phyloP scores from a whole-genome alignment of 257 asterid genomes.

The Apocynum venetum region DNA sequence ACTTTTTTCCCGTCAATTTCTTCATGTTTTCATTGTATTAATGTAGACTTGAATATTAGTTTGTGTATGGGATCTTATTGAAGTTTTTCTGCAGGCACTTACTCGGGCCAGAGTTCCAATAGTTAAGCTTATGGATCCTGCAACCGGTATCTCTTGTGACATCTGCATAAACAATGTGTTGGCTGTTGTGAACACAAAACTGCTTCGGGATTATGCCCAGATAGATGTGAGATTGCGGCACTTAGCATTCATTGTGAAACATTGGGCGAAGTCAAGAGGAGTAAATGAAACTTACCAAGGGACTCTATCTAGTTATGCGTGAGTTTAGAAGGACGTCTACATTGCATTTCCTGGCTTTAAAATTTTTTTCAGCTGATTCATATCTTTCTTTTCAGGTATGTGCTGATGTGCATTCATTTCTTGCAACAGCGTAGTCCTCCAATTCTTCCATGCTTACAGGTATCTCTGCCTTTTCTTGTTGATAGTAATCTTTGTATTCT shows the following conservation, averaged over 20 bases:
- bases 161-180: constrained; percentile 82
- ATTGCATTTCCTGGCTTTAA: neutral
- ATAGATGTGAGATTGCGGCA: constrained; percentile 82
- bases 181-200: constrained; percentile 90
- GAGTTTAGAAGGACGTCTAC: constrained; percentile 26
- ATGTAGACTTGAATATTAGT: neutral
- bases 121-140: constrained; percentile 97
- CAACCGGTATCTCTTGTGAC: constrained; percentile 82
- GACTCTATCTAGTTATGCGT: constrained; percentile 98
- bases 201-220: constrained; percentile 80
- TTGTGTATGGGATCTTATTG: constrained; percentile 14
- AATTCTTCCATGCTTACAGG: constrained; percentile 98
- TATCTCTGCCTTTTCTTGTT: constrained; percentile 17
- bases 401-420: constrained; percentile 96
- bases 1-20: neutral
- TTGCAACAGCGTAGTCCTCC: constrained; percentile 89
- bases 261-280: constrained; percentile 95
- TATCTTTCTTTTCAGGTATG: constrained; percentile 63
- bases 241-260: constrained; percentile 88
- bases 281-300: constrained; percentile 90
- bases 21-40: neutral
- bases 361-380: constrained; percentile 17
- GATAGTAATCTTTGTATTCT: constrained; percentile 2
- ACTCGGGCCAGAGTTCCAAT: constrained; percentile 97
- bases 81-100: constrained; percentile 61